phyloP scores from a whole-genome alignment of 306 rosid genomes.

The Quercus bicolor region DNA sequence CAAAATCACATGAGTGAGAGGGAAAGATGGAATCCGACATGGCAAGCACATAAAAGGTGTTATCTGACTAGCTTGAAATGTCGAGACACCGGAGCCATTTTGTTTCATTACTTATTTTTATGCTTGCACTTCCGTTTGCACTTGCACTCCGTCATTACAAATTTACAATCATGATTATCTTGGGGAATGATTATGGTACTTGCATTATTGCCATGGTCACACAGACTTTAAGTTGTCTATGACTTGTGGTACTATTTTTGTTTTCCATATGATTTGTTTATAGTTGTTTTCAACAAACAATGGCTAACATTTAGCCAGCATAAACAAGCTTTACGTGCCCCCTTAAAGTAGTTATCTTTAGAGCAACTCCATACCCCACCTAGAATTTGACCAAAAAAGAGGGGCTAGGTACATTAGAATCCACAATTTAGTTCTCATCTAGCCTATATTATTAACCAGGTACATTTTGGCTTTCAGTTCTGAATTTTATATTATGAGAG shows the following conservation, averaged over 20 bases:
- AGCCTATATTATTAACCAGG: slow-evolving; percentile 13
- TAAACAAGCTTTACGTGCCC: background rate
- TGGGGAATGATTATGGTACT: slow-evolving; percentile 8
- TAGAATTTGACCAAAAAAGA: slow-evolving; percentile 4
- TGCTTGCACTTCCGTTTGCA: background rate
- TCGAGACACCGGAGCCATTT: slow-evolving; percentile 38
- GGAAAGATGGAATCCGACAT: slow-evolving; percentile 49
- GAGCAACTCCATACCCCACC: background rate
- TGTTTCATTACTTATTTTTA: slow-evolving; percentile 8
- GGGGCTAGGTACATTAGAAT: slow-evolving; percentile 17
- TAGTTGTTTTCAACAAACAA: background rate
- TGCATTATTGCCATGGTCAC: slow-evolving; percentile 6
- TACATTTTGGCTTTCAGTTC: slow-evolving; percentile 25
- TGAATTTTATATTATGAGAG: background rate
- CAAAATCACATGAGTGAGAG: background rate
- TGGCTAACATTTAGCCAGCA: background rate
- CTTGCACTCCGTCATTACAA: background rate
- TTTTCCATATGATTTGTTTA: background rate
- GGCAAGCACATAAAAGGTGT: slow-evolving; percentile 32
- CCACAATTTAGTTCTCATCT: background rate
- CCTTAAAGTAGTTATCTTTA: background rate
- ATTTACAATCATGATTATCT: slow-evolving; percentile 7
- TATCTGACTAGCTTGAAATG: slow-evolving; percentile 31
- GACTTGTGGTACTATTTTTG: background rate
- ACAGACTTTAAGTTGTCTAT: slow-evolving; percentile 14